Evolutionary conservation across 352 stramenopile genomes (phyloP).

Genomic region (Phytophthora melonis): DNA sequence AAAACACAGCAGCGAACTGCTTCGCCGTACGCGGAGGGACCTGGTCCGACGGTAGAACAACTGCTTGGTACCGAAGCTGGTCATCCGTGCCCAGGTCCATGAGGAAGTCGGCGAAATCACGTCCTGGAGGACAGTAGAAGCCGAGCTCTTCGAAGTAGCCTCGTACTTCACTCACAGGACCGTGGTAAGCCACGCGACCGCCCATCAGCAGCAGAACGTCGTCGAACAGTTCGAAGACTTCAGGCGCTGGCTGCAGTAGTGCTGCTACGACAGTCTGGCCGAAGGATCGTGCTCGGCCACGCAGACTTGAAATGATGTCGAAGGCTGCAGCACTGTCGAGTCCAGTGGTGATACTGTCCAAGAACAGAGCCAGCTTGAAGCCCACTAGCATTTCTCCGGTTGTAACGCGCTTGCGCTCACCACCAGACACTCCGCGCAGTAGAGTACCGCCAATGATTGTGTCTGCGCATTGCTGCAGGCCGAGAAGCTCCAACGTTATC

Average conservation of each 20-base stretch:
- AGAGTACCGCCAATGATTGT: conserved; percentile 64
- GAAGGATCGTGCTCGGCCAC: conserved; percentile 45
- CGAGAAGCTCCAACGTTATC: conserved; percentile 46
- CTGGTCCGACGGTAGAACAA: conserved; percentile 4
- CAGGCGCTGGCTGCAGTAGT: conserved; percentile 84
- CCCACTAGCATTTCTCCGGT: conserved; percentile 89
- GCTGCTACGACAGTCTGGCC: conserved; percentile 68
- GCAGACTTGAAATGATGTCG: conserved; percentile 55
- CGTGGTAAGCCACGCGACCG: conserved; percentile 86
- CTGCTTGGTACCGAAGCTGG: conserved; percentile 49
- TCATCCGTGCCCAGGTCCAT: conserved; percentile 54
- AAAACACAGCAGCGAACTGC: conserved; percentile 48
- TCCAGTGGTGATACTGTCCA: conserved; percentile 80
- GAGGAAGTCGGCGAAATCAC: conserved; percentile 58
- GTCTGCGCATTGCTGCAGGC: conserved; percentile 51
- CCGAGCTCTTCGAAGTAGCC: conserved; percentile 56
- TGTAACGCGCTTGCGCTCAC: conserved; percentile 91
- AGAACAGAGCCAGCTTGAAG: conserved; percentile 68
- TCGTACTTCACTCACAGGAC: conserved; percentile 32
- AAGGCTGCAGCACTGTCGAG: conserved; percentile 66
- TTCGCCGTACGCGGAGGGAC: conserved; percentile 25
- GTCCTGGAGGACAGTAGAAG: conserved; percentile 48
- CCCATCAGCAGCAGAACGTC: conserved; percentile 63
- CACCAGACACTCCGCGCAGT: conserved; percentile 76
- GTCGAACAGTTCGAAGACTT: conserved; percentile 67